Evolutionary conservation across 2,329 filamentous ascomycete species (phyloP).

Genomic region (Xylariaceae sp.): DNA sequence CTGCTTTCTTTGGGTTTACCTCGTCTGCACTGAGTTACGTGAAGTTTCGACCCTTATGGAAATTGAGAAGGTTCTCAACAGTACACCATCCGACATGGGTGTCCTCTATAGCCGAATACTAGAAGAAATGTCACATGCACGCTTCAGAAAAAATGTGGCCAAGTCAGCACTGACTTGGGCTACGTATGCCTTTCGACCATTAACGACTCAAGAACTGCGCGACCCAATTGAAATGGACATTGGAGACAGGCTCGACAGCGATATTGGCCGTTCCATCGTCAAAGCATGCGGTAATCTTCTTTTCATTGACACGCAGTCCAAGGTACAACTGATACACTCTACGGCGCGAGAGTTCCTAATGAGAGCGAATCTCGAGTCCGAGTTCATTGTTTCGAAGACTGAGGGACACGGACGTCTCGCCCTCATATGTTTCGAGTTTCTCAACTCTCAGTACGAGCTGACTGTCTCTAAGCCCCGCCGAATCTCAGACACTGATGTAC

Average conservation of each 20-base stretch:
- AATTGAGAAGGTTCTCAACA: constrained; percentile 22
- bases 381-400: constrained; percentile 23
- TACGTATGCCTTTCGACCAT: constrained; percentile 24
- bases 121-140: constrained; percentile 19
- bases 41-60: constrained; percentile 24
- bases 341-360: constrained; percentile 30
- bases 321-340: constrained; percentile 26
- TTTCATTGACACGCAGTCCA: constrained; percentile 22
- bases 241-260: constrained; percentile 22
- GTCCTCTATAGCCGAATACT: constrained; percentile 27
- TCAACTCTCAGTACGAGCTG: constrained; percentile 6
- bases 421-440: constrained; percentile 23
- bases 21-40: constrained; percentile 26
- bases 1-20: constrained; percentile 30
- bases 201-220: constrained; percentile 24
- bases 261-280: constrained; percentile 21
- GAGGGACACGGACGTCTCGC: constrained; percentile 23
- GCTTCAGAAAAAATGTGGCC: constrained; percentile 24
- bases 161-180: constrained; percentile 27
- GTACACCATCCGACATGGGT: constrained; percentile 28
- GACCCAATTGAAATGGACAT: constrained; percentile 26
- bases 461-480: background rate
- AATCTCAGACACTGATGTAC: background rate
- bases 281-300: constrained; percentile 28
- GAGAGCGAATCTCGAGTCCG: constrained; percentile 8